These are phyloP conservation scores for Solanum habrochaites DNA, from an alignment of 257 asterid genomes.

Conservation along the genomic window DNA sequence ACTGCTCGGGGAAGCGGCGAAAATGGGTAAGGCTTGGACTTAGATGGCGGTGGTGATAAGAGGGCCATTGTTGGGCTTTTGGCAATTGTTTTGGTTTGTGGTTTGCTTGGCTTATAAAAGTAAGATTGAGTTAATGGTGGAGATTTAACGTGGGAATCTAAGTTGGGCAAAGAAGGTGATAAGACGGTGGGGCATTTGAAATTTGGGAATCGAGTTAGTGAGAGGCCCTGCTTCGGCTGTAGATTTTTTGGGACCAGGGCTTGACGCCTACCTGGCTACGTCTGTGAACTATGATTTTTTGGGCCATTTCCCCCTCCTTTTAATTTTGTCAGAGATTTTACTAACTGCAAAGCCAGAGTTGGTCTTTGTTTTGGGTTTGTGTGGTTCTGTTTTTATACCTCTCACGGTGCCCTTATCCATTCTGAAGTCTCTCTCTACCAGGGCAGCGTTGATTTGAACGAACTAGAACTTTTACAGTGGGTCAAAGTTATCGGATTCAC, in stretches of 20 bases:
- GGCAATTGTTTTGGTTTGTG: background rate
- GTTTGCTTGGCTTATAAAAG: background rate
- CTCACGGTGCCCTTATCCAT: background rate
- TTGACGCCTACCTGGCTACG: background rate
- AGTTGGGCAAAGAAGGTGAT: slow-evolving; percentile 23
- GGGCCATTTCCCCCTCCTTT: background rate
- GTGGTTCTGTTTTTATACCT: slow-evolving; percentile 2
- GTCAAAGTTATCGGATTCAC: background rate
- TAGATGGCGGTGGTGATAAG: slow-evolving; percentile 27
- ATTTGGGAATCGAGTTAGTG: slow-evolving; percentile 2
- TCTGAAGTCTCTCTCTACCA: background rate
- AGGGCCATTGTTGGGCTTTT: slow-evolving; percentile 32
- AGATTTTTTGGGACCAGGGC: background rate
- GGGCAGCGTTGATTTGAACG: too few species aligned
- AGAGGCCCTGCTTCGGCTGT: background rate
- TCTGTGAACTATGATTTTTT: background rate
- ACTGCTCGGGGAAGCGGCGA: slow-evolving; percentile 6
- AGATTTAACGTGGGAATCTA: background rate
- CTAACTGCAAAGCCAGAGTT: background rate
- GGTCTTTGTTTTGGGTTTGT: background rate
- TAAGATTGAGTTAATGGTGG: background rate
- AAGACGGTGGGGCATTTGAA: slow-evolving; percentile 19
- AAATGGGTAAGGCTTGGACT: slow-evolving; percentile 17
- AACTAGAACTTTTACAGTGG: background rate
- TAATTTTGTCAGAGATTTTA: background rate